Conservation (phyloP, 2,329 filamentous ascomycete genomes). For the Penicillium palitans region DNA sequence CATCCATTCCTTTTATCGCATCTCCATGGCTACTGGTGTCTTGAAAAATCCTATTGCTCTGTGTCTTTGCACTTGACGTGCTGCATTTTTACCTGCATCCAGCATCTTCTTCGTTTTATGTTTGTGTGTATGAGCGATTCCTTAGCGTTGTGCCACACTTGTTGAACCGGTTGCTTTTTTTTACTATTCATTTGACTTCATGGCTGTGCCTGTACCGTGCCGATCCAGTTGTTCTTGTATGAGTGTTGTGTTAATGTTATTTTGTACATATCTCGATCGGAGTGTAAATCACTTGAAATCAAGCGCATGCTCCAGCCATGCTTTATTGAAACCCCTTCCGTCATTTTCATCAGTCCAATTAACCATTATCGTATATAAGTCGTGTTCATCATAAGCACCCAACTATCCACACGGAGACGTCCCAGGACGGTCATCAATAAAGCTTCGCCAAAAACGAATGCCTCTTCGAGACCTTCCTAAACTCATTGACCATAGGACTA, state of each 20-base stretch:
- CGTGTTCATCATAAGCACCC: not conserved
- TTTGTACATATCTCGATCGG: constrained; percentile 15
- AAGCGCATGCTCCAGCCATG: not conserved
- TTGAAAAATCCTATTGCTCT: constrained; percentile 15
- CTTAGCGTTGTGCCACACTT: constrained; percentile 19
- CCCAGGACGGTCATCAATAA: constrained; percentile 18
- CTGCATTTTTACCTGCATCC: not conserved
- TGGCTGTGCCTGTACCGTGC: not conserved
- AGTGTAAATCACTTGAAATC: constrained; percentile 2
- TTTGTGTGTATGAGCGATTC: constrained; percentile 21
- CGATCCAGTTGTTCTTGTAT: not conserved
- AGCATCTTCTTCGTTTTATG: not conserved
- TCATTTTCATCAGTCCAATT: not conserved
- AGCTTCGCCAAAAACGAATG: constrained; percentile 29
- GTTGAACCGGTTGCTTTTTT: not conserved
- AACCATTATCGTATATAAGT: not conserved
- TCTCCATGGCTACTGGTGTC: constrained; percentile 12
- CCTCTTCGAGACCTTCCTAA: constrained; percentile 32
- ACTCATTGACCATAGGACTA: constrained; percentile 39
- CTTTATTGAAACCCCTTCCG: not conserved
- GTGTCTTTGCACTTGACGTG: constrained; percentile 16
- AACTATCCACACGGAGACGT: not conserved
- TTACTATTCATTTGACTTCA: not conserved
- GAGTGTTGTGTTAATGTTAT: not conserved
- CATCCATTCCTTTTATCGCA: constrained; percentile 16